A percentile compares a stretch with the other conserved stretches of the same genome.
These are phyloP conservation scores for Auriculariales sp. DNA, from an alignment of 768 basidiomycete species.

Conservation along the genomic window DNA sequence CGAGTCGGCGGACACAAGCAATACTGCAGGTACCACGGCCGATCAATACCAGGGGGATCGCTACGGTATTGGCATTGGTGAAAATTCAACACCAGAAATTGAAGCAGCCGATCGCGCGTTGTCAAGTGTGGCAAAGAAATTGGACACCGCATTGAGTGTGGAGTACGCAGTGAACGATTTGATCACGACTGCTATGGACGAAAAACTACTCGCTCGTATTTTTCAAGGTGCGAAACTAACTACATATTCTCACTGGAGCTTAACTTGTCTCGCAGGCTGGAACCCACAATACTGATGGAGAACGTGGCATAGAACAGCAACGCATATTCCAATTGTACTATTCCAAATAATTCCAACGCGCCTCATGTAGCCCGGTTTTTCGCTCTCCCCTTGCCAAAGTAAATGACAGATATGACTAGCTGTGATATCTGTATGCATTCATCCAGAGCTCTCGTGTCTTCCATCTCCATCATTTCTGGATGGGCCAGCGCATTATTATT, in stretches of 20 bases:
- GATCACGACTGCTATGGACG: constrained; percentile 75
- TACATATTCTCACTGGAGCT: constrained; percentile 3
- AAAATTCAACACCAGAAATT: constrained; percentile 51
- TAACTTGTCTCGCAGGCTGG: constrained; percentile 22
- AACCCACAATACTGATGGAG: constrained; percentile 24
- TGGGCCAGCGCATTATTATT: too few relatives aligned
- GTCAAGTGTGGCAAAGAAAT: constrained; percentile 61
- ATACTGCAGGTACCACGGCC: constrained; percentile 8
- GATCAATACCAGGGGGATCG: constrained; percentile 9
- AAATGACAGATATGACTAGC: too few relatives aligned
- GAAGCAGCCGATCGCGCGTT: constrained; percentile 88
- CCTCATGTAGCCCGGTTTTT: too few relatives aligned
- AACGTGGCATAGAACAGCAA: too few relatives aligned
- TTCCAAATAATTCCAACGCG: too few relatives aligned
- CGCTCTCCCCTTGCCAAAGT: too few relatives aligned
- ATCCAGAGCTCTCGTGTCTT: too few relatives aligned
- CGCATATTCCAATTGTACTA: too few relatives aligned
- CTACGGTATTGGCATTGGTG: constrained; percentile 40
- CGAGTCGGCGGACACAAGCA: background rate
- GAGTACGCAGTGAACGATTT: constrained; percentile 90
- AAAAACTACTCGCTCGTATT: constrained; percentile 61
- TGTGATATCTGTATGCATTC: too few relatives aligned
- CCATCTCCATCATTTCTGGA: too few relatives aligned
- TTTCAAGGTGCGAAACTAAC: constrained; percentile 42
- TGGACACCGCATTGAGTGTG: constrained; percentile 74